phyloP scores from a whole-genome alignment of 305 asterid species.

The Fraxinus velutina region DNA sequence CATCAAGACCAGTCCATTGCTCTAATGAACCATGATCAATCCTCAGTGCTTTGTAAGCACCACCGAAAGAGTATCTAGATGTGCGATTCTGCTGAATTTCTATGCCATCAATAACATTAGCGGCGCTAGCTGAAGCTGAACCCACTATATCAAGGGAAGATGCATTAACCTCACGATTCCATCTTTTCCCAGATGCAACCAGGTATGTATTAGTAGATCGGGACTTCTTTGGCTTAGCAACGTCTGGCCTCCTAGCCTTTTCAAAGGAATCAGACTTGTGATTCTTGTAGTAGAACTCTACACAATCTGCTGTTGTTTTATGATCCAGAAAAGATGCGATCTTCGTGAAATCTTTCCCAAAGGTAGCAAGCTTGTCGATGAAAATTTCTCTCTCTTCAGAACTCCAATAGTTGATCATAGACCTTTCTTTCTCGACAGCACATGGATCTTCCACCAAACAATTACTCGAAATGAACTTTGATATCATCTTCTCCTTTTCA shows the following conservation, averaged over 20 bases:
- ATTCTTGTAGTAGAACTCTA: constrained; percentile 94
- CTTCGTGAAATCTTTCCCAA: constrained; percentile 74
- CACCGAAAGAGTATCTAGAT: constrained; percentile 41
- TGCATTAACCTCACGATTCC: constrained; percentile 77
- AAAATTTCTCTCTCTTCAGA: constrained; percentile 70
- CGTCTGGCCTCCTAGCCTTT: constrained; percentile 63
- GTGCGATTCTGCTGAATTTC: constrained; percentile 48
- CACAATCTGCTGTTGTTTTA: constrained; percentile 83
- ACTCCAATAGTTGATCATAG: constrained; percentile 71
- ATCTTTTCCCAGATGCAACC: constrained; percentile 75
- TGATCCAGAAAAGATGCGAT: constrained; percentile 78
- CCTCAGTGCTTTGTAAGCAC: constrained; percentile 37
- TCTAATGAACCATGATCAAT: constrained; percentile 37
- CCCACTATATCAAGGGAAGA: constrained; percentile 82
- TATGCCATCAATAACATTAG: constrained; percentile 42
- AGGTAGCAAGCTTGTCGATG: constrained; percentile 63
- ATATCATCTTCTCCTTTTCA: constrained; percentile 44
- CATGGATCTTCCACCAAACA: constrained; percentile 87
- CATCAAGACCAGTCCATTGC: constrained; percentile 58
- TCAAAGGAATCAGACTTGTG: constrained; percentile 78
- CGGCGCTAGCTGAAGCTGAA: constrained; percentile 70
- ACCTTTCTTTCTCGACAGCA: constrained; percentile 73
- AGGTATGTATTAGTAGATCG: constrained; percentile 60
- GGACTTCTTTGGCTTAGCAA: constrained; percentile 55
- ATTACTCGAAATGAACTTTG: constrained; percentile 73